Percentiles rank a stretch among this genome's conserved stretches.
phyloP scores from a whole-genome alignment of 1,139 yeast species.

The Ogataea hybrid region DNA sequence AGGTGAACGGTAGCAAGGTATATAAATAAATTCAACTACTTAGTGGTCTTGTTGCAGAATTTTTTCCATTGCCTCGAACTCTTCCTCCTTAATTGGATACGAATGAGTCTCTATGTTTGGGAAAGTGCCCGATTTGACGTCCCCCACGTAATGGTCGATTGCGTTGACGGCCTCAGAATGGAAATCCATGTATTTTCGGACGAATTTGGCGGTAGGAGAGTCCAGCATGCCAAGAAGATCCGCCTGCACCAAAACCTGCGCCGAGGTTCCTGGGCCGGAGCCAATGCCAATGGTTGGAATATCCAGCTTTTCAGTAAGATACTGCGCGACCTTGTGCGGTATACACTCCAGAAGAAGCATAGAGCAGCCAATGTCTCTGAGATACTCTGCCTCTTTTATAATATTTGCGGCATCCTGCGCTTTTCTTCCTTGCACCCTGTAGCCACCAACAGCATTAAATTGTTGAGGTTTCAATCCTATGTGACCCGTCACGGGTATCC shows the following conservation, averaged over 20 bases:
- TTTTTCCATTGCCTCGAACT: slow-evolving; percentile 40
- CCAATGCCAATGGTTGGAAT: slow-evolving; percentile 96
- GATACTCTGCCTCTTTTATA: slow-evolving; percentile 61
- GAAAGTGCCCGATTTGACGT: slow-evolving; percentile 53
- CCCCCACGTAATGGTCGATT: slow-evolving; percentile 51
- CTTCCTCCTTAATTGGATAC: slow-evolving; percentile 67
- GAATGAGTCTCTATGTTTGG: slow-evolving; percentile 67
- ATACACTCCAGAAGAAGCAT: slow-evolving; percentile 79
- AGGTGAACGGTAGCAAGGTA: slow-evolving; percentile 16
- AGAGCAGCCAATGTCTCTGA: slow-evolving; percentile 80
- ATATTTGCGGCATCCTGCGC: slow-evolving; percentile 56
- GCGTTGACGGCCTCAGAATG: slow-evolving; percentile 51
- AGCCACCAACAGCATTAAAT: slow-evolving; percentile 78
- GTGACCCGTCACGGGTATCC: slow-evolving; percentile 92
- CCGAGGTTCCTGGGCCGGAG: slow-evolving; percentile 82
- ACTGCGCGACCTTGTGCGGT: slow-evolving; percentile 70
- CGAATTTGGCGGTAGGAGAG: slow-evolving; percentile 66
- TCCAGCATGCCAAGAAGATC: slow-evolving; percentile 81
- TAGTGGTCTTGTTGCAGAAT: neutral
- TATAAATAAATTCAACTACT: slow-evolving; percentile 13
- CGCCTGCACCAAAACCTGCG: slow-evolving; percentile 86
- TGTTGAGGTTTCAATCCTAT: slow-evolving; percentile 92
- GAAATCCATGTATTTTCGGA: slow-evolving; percentile 62
- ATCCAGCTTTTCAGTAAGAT: slow-evolving; percentile 54
- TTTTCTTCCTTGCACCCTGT: slow-evolving; percentile 76